Evolutionary conservation across 129 eudicot genomes (phyloP).

Genomic region (Rutidosis leptorrhynchoides): DNA sequence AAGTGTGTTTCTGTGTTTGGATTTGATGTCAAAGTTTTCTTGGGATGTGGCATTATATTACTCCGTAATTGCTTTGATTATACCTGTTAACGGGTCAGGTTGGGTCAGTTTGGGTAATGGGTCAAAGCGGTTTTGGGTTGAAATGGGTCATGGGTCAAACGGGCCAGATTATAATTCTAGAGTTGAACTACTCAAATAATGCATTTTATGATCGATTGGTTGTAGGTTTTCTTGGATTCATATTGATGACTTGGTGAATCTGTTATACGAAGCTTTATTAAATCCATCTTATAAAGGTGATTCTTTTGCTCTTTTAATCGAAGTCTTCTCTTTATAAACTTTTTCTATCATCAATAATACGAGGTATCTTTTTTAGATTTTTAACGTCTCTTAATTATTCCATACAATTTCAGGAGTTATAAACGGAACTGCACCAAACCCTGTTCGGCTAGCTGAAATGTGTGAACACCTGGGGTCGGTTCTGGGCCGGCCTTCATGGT

Average conservation of each 20-base stretch:
- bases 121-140: too few relatives aligned
- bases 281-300: constrained; percentile 89
- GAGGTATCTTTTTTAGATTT: background rate
- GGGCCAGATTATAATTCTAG: too few relatives aligned
- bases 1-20: background rate
- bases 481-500: constrained; percentile 95
- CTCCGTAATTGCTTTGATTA: too few relatives aligned
- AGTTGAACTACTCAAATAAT: too few relatives aligned
- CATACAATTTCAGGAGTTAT: constrained; percentile 62
- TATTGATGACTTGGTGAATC: constrained; percentile 83
- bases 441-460: constrained; percentile 83
- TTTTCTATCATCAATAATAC: background rate
- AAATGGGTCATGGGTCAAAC: too few relatives aligned
- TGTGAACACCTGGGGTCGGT: constrained; percentile 73
- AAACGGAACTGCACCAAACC: constrained; percentile 95
- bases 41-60: background rate
- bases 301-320: background rate
- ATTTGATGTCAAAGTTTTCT: constrained; percentile 5
- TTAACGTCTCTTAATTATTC: background rate
- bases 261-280: constrained; percentile 71
- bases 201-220: too few relatives aligned
- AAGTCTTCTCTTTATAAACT: background rate
- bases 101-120: too few relatives aligned
- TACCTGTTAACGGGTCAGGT: too few relatives aligned
- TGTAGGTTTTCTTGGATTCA: constrained; percentile 99